Evolutionary conservation across 1,139 yeast species (phyloP), one percentile per base, ranked within the genome.

Genomic region (Diutina siamensis): DNA sequence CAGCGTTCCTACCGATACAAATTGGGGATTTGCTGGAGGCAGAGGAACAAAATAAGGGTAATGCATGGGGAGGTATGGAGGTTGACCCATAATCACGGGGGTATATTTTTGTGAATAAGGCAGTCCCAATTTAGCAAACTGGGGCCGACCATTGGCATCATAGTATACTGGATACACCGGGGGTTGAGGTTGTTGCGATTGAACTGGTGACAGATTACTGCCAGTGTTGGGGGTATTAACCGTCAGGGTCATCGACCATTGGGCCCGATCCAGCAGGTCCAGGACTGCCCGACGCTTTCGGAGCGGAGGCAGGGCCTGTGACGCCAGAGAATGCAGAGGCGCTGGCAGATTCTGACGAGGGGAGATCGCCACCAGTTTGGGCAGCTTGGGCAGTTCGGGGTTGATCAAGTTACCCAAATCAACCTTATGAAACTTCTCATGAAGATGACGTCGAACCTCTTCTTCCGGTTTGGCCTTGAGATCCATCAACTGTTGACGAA

Each of bases 231-330:
- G 40, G 17, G 40, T 35, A 4, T n/a, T 32, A 22, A 25, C 42
- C 21, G 22, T 35, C 20, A 12, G 31, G 17, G 42, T 38, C 42
- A 38, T 38, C 7, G 42, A 25, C 28, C 22, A 21, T 21, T 35
- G 40, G 15, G 17, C 32, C 25, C 32, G 42, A 25, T 38, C 42
- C 32, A 25, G 42, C 32, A 25, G 17, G 42, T 38, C 42, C 42
- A 38, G 42, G n/a, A 38, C 42, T n/a, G 42, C 28, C 32, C 42
- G 42, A 3, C 42, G 42, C 42, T 38, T 38, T n/a, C 42, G 9
- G 1, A 38, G n/a, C 4, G 31, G 31, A 10, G 42, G 42, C 42
- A 38, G 42, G n/a, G n/a, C 5, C 28, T 21, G 10, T 8, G 19
- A n/a, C 12, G 21, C 32, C 20, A 20, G 32, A 8, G 5, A 4